Evolutionary conservation across 441 rosid species (phyloP), one percentile per base, ranked within the genome.

Genomic region (Arabidopsis hybrid): DNA sequence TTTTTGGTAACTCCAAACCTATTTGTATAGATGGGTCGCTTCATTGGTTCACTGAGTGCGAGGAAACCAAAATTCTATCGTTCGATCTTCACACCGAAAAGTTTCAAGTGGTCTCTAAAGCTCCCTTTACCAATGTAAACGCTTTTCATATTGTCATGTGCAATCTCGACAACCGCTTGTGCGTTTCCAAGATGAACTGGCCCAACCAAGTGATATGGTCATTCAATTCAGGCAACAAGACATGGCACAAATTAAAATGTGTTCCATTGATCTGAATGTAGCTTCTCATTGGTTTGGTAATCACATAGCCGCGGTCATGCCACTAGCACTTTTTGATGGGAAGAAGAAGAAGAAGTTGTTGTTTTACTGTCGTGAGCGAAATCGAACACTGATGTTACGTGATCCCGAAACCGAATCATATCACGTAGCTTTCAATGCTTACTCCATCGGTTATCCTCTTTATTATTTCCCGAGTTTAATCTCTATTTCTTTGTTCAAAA

Each of bases 131-230:
- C 45, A 17, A 47, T 5, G 0, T 11, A n/a, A n/a, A n/a, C 3
- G 7, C 17, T 45, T 45, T 4, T 32, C 11, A 50, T 6, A 9
- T 50, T 8, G 8, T 7, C 70, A 65, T 50, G 32, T 49, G 69
- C 58, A 49, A 65, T 46, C 45, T 65, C 0, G 17, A 65, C 21
- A 65, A 65, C 58, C 58, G 34, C 32, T 49, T 65, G 16, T 65
- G 69, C 4, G 45, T 65, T n/a, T n/a, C n/a, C n/a, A n/a, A n/a
- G n/a, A n/a, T n/a, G n/a, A n/a, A n/a, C n/a, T n/a, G n/a, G n/a
- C n/a, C n/a, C n/a, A 49, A 49, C 45, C 57, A 35, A 34, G 69
- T 65, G 35, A 65, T 65, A 65, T 65, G 58, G 57, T 65, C 34
- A 32, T 65, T 65, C 7, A 7, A 65, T 35, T 11, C 34, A 34